Conservation (phyloP, 352 stramenopile genomes). For the Saprolegnia diclina region DNA sequence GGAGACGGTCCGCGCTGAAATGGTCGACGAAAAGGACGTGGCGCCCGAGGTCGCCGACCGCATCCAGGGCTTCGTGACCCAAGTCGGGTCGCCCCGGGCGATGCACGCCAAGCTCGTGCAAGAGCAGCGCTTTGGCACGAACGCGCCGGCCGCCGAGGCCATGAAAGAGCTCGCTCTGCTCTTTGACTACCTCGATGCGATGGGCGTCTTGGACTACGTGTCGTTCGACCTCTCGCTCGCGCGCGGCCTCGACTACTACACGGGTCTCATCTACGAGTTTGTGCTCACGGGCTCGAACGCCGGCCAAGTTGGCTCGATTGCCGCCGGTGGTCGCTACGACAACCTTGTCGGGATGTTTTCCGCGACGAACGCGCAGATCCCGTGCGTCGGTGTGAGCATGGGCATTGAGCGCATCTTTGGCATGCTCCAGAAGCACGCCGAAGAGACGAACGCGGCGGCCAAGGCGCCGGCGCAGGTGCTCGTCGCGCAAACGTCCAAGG, state of each 20-base stretch:
- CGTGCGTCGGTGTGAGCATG: slow-evolving; percentile 97
- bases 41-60: slow-evolving; percentile 84
- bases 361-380: slow-evolving; percentile 91
- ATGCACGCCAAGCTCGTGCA: slow-evolving; percentile 69
- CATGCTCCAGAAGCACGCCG: slow-evolving; percentile 93
- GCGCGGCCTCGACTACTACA: slow-evolving; percentile 99
- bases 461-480: slow-evolving; percentile 82
- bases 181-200: slow-evolving; percentile 97
- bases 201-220: slow-evolving; percentile 91
- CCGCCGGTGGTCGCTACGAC: slow-evolving; percentile 96
- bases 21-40: slow-evolving; percentile 97
- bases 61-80: slow-evolving; percentile 93
- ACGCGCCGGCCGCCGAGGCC: slow-evolving; percentile 73
- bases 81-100: slow-evolving; percentile 80
- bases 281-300: slow-evolving; percentile 85
- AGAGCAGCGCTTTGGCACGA: slow-evolving; percentile 88
- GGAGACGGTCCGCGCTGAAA: slow-evolving; percentile 84
- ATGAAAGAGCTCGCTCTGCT: slow-evolving; percentile 92
- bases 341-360: slow-evolving; percentile 98
- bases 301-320: slow-evolving; percentile 95
- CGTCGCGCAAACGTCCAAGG: slow-evolving; percentile 87
- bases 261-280: slow-evolving; percentile 98
- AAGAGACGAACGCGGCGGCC: slow-evolving; percentile 40
- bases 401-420: slow-evolving; percentile 99
- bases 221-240: slow-evolving; percentile 97